Percentiles rank a stretch among this genome's conserved stretches.
Conservation (phyloP, 306 rosid species). For the Styphnolobium japonicum region DNA sequence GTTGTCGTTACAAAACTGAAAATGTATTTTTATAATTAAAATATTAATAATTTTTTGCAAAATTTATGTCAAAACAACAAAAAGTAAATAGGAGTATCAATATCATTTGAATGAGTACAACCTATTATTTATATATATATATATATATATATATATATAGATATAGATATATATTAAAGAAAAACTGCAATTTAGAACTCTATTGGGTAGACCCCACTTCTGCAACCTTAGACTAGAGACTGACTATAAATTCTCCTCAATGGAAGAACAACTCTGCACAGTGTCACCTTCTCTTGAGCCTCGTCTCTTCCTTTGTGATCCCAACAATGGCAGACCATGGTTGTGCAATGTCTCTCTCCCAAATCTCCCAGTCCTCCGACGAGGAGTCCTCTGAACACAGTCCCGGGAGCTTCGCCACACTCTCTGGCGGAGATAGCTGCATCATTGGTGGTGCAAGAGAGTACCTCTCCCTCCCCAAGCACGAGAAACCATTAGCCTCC, state of each 20-base stretch:
- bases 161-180: too few species aligned
- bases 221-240: not conserved
- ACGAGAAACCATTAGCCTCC: not conserved
- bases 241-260: not conserved
- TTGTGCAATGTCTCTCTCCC: slow-evolving; percentile 18
- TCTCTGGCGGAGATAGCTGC: not conserved
- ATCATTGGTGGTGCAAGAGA: not conserved
- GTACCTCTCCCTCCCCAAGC: slow-evolving; percentile 7
- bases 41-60: too few species aligned
- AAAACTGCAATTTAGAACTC: too few species aligned
- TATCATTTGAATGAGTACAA: too few species aligned
- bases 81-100: too few species aligned
- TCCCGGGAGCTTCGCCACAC: slow-evolving; percentile 20
- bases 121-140: too few species aligned
- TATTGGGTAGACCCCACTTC: not conserved
- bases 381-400: slow-evolving; percentile 30
- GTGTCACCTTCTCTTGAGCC: not conserved
- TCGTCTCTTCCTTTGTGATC: not conserved
- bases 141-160: too few species aligned
- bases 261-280: not conserved
- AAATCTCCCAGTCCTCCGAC: slow-evolving; percentile 27
- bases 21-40: too few species aligned
- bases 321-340: slow-evolving; percentile 36
- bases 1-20: too few species aligned
- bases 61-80: too few species aligned